Evolutionary conservation across 495 filamentous ascomycete genomes (phyloP).

Genomic region (Hypoxylon intermedium): DNA sequence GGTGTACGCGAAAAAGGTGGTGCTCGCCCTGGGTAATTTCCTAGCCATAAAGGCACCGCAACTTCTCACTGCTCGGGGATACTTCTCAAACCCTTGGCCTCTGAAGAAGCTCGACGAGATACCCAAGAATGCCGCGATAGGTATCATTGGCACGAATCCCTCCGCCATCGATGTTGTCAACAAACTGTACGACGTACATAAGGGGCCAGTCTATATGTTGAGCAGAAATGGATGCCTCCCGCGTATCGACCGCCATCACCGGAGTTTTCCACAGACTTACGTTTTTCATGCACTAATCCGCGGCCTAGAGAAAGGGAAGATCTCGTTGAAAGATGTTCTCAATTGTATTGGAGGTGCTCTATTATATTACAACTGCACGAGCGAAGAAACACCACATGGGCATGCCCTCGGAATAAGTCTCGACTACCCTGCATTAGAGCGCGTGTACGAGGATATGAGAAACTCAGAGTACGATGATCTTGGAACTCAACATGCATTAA

Average conservation of each 20-base stretch:
- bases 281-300: background rate
- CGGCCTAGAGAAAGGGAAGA: background rate
- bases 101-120: constrained; percentile 1
- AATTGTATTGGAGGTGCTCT: background rate
- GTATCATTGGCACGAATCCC: background rate
- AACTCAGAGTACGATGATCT: background rate
- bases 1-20: constrained; percentile 8
- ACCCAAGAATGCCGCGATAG: background rate
- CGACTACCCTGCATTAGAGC: background rate
- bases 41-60: background rate
- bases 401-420: background rate
- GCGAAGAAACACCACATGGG: background rate
- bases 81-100: constrained; percentile 9
- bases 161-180: constrained; percentile 2
- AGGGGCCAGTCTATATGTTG: constrained; percentile 5
- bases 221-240: background rate
- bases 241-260: background rate
- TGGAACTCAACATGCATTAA: background rate
- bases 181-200: background rate
- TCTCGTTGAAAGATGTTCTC: background rate
- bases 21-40: constrained; percentile 6
- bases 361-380: background rate
- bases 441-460: background rate
- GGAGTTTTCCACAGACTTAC: background rate
- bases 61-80: background rate